A percentile compares a stretch with the other conserved stretches of the same genome.
phyloP scores from a whole-genome alignment of 768 basidiomycete species.

The Lentinula aciculospora region DNA sequence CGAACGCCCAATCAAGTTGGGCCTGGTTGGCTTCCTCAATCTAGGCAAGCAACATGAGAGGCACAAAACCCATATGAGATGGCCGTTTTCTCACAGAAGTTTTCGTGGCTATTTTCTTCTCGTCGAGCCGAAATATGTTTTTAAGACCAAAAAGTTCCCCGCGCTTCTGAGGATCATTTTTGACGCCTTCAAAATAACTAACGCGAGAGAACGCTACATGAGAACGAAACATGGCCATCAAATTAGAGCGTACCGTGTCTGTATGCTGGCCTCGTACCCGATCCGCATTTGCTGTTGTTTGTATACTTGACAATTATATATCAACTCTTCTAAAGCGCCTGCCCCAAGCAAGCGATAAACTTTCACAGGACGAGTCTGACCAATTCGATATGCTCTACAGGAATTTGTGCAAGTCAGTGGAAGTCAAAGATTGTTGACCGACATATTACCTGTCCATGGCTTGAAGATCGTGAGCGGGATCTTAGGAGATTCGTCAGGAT shows the following conservation, averaged over 20 bases:
- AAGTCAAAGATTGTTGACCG: background rate
- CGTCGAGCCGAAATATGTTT: constrained; percentile 81
- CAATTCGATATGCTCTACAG: constrained; percentile 70
- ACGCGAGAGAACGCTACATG: background rate
- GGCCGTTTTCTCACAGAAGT: constrained; percentile 45
- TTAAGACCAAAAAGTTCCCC: constrained; percentile 84
- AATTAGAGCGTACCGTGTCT: constrained; percentile 56
- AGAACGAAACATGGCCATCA: background rate
- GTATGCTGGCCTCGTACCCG: constrained; percentile 77
- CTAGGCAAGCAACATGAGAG: constrained; percentile 26
- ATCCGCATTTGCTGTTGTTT: constrained; percentile 95
- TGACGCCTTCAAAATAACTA: constrained; percentile 79
- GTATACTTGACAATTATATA: constrained; percentile 86
- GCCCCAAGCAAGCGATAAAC: constrained; percentile 83
- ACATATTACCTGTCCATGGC: constrained; percentile 67
- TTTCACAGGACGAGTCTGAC: constrained; percentile 79
- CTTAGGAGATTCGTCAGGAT: constrained; percentile 30
- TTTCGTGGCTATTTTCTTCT: constrained; percentile 66
- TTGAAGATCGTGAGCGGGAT: constrained; percentile 93
- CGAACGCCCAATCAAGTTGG: constrained; percentile 78
- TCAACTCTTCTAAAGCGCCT: constrained; percentile 83
- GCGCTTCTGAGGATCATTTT: constrained; percentile 66
- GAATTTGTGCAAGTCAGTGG: background rate
- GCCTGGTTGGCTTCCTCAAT: constrained; percentile 73
- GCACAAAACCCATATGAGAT: background rate